Evolutionary conservation across 352 stramenopile species (phyloP).

Genomic region (Phytophthora hybrid): DNA sequence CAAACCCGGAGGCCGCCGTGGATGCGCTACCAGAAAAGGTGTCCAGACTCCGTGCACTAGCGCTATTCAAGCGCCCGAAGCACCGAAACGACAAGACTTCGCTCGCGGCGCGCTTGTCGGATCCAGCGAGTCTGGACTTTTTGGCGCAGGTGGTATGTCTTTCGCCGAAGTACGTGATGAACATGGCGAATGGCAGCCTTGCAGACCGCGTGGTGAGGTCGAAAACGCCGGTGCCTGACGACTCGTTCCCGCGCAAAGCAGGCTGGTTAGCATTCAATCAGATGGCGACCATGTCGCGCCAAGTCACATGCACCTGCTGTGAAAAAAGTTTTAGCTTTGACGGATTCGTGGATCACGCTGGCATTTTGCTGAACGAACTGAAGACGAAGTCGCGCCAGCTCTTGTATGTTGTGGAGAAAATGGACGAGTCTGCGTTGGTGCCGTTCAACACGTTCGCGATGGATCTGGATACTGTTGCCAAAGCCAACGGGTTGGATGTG

Average conservation of each 20-base stretch:
- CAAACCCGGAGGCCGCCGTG: background rate
- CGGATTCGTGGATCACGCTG: slow-evolving; percentile 35
- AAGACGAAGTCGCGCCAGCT: slow-evolving; percentile 26
- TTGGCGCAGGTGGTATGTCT: slow-evolving; percentile 41
- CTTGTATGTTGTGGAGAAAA: slow-evolving; percentile 36
- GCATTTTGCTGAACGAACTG: slow-evolving; percentile 26
- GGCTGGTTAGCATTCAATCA: slow-evolving; percentile 39
- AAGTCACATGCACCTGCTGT: slow-evolving; percentile 36
- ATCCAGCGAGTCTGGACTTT: slow-evolving; percentile 21
- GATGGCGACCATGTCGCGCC: background rate
- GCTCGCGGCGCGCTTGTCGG: slow-evolving; percentile 2
- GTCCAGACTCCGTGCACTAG: slow-evolving; percentile 22
- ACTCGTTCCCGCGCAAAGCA: slow-evolving; percentile 41
- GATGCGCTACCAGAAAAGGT: background rate
- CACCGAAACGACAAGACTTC: slow-evolving; percentile 19
- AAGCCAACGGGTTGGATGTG: slow-evolving; percentile 1
- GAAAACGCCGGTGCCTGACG: slow-evolving; percentile 24
- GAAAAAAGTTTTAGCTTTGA: slow-evolving; percentile 25
- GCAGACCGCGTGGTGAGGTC: slow-evolving; percentile 32
- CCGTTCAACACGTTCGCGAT: slow-evolving; percentile 28
- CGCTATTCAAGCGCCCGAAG: slow-evolving; percentile 37
- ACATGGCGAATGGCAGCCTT: slow-evolving; percentile 42
- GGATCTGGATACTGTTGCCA: slow-evolving; percentile 17
- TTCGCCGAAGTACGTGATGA: slow-evolving; percentile 43
- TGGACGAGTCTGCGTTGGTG: slow-evolving; percentile 32